Evolutionary conservation across 495 filamentous ascomycete species (phyloP).

Genomic region (Talaromyces nanjingensis): DNA sequence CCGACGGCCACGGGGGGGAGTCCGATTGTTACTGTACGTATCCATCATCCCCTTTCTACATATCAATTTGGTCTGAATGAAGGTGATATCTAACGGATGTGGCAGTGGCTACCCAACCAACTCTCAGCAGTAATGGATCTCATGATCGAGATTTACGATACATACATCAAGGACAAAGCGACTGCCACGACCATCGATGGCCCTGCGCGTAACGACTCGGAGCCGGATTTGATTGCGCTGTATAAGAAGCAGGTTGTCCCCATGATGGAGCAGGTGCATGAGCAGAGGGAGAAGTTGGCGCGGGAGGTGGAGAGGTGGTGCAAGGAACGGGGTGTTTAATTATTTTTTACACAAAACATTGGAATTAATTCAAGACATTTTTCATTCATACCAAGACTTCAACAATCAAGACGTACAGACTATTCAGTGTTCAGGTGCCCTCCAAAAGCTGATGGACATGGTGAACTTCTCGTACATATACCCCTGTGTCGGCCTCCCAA

Average conservation of each 20-base stretch:
- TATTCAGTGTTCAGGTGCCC: not conserved
- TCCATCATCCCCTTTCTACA: not conserved
- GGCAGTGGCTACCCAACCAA: slow-evolving; percentile 78
- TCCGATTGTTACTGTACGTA: slow-evolving; percentile 72
- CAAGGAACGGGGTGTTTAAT: slow-evolving; percentile 54
- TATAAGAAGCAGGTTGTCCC: slow-evolving; percentile 41
- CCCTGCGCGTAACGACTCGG: slow-evolving; percentile 16
- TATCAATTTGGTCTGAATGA: not conserved
- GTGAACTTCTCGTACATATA: too few species aligned
- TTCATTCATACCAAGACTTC: not conserved
- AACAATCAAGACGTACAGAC: not conserved
- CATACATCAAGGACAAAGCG: slow-evolving; percentile 34
- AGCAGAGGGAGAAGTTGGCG: slow-evolving; percentile 61
- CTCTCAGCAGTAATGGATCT: slow-evolving; percentile 68
- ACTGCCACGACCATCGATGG: slow-evolving; percentile 27
- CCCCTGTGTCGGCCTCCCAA: too few species aligned
- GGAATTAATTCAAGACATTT: not conserved
- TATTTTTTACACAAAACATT: too few species aligned
- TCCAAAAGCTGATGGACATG: too few species aligned
- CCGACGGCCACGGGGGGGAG: slow-evolving; percentile 87
- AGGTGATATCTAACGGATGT: not conserved
- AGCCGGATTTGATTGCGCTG: slow-evolving; percentile 24
- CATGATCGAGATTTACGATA: slow-evolving; percentile 59
- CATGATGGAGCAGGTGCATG: slow-evolving; percentile 65
- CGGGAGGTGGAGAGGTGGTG: slow-evolving; percentile 81